Base-by-base conservation (phyloP, 768 basidiomycete genomes). In the Boletales sp. region DNA sequence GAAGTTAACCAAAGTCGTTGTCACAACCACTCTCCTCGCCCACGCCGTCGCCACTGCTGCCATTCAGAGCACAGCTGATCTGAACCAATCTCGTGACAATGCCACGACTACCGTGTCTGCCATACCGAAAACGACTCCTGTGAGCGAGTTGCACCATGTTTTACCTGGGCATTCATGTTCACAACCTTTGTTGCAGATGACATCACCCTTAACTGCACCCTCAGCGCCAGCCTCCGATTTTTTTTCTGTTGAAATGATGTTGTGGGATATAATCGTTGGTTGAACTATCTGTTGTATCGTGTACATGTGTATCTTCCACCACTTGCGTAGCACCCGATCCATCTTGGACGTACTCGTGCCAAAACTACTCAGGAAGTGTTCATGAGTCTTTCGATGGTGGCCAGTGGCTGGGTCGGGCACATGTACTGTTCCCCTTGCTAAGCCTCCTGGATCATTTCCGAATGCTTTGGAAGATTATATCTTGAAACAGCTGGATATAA, bases 1-100 rank as follows among this genome's bases (percentile, higher is more conserved):
- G 18, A 52, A 46, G 50, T 54, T 47, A 24, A 3, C 41, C 14
- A 51, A 51, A 18, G 4, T 34, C 15, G 4, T 21, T 27, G 49
- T 45, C 41, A 9, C 40, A 2, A 41, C 44, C 12, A 45, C 34
- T 29, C 17, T 53, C 35, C 38, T 53, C 43, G 43, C 47, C 40
- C 47, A 48, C 35, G 47, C 36, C 31, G 36, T 41, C 38, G 38
- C 38, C 12, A 8, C 19, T 8, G 18, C 19, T 12, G 35, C 44
- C 7, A 47, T 24, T 12, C 40, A 35, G 7, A 47, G 15, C 4
- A 24, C 24, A 24, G 24, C 24, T 24, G 3, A 24, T 3, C 24
- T 24, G 24, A 24, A 24, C 24, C 24, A 3, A 24, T 24, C 48
- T 34, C 47, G 41, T 5, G 8, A 54, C 41, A 43, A 31, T 1